Conservation (phyloP, 352 stramenopile species). For the Globisporangium abappressorium region DNA sequence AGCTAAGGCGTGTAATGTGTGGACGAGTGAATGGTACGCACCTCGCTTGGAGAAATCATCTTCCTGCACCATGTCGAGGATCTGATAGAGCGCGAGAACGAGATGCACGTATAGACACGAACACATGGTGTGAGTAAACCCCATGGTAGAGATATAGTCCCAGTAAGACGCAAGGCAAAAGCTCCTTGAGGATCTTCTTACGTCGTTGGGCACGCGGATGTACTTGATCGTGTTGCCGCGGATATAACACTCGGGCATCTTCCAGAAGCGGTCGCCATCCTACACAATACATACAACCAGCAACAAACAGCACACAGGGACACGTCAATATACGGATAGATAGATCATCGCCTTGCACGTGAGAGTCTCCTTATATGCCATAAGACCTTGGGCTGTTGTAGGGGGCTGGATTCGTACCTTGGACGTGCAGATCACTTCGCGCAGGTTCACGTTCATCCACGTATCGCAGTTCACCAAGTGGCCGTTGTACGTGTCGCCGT, state of each 20-base stretch:
- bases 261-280: conserved; percentile 98
- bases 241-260: conserved; percentile 98
- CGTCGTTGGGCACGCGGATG: conserved; percentile 95
- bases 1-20: background rate
- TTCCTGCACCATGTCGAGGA: conserved; percentile 94
- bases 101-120: background rate
- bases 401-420: conserved; percentile 43
- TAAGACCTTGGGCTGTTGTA: background rate
- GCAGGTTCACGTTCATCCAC: conserved; percentile 99
- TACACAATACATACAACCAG: conserved; percentile 24
- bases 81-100: conserved; percentile 27
- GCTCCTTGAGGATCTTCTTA: conserved; percentile 22
- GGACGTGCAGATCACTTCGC: conserved; percentile 98
- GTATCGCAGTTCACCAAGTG: conserved; percentile 96
- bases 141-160: background rate
- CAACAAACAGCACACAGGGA: background rate
- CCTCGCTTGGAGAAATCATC: conserved; percentile 87
- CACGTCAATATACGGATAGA: conserved; percentile 1
- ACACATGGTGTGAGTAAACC: background rate
- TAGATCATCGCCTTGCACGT: background rate
- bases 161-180: background rate
- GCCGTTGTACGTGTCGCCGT: conserved; percentile 98
- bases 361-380: too few species aligned
- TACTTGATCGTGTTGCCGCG: conserved; percentile 99
- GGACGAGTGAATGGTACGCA: conserved; percentile 16